Evolutionary conservation across 805 yeast species (phyloP).

Genomic region (Teunomyces aglyptinius): DNA sequence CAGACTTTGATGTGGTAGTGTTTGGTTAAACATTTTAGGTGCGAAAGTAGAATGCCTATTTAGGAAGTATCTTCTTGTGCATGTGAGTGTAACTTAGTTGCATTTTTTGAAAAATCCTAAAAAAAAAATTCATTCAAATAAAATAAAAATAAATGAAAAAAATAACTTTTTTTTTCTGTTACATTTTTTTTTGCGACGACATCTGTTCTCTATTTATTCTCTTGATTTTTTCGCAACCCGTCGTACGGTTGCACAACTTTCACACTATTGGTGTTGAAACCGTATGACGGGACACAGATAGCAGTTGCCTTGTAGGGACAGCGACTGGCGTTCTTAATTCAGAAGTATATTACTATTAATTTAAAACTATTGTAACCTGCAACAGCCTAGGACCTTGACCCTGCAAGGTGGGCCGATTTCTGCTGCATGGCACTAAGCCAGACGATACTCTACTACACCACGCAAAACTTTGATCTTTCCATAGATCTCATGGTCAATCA

Average conservation of each 20-base stretch:
- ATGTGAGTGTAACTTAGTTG: no score
- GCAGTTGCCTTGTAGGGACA: background rate
- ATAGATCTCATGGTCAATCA: constrained; percentile 52
- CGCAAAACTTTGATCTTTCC: constrained; percentile 62
- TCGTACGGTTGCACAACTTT: background rate
- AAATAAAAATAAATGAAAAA: no score
- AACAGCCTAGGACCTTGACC: background rate
- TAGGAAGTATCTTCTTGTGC: background rate
- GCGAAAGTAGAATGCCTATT: constrained; percentile 6
- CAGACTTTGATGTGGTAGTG: background rate
- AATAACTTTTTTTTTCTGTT: no score
- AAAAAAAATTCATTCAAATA: no score
- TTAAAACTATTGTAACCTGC: background rate
- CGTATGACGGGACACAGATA: background rate
- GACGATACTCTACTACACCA: constrained; percentile 56
- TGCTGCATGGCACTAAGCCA: background rate
- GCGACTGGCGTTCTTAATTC: background rate
- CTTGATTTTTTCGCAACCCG: background rate
- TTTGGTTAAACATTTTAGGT: background rate
- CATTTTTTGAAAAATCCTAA: no score
- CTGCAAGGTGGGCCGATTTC: constrained; percentile 2
- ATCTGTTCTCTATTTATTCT: background rate
- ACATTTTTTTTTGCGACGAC: no score
- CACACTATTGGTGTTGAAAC: background rate
- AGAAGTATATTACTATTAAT: background rate